Base-by-base conservation (phyloP, 2,329 filamentous ascomycete genomes). In the Beauveria pseudobassiana region DNA sequence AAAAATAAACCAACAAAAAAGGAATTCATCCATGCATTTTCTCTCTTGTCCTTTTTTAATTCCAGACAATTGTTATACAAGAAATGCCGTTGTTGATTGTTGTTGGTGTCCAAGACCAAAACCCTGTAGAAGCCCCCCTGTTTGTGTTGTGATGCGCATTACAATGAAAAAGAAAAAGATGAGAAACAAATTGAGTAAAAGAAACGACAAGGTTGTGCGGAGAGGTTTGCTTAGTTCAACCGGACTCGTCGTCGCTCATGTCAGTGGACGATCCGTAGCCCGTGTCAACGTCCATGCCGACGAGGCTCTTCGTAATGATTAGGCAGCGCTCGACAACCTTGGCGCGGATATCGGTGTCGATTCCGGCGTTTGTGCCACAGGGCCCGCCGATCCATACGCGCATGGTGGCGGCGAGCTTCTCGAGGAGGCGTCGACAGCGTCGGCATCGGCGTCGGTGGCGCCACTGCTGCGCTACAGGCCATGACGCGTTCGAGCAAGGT, bases 231-330 rank as follows among this genome's bases (percentile, higher is more conserved):
- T 46, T 54, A 43, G 3, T 22, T 20, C 38, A 52, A 9, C 28
- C 16, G 9, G 51, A 49, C 12, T 48, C 43, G 24, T 69, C 70
- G 26, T 73, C 75, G 49, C 79, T 79, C 55, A 74, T 74, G 49
- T 83, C 82, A 63, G 77, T 81, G 77, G 83, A 81, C 64, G 78
- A 85, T 53, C 78, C 83, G 69, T 87, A 87, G 8, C 84, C 84
- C 1, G 80, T 80, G 66, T 87, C 85, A 14, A 76, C 72, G 62
- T 85, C 80, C 79, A 87, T 86, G 9, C 84, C 83, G 8, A 86
- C 78, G 43, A 83, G 74, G 55, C 74, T 78, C 69, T 83, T 84
- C 16, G 81, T 84, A 42, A 87, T 78, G 12, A 72, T 68, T 20
- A 87, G 70, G 63, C 84, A 87, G 57, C 78, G 76, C 55, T 82